These are phyloP conservation scores for Chaetomium cochliodes DNA, from an alignment of 495 filamentous ascomycete genomes.

Conservation along the genomic window DNA sequence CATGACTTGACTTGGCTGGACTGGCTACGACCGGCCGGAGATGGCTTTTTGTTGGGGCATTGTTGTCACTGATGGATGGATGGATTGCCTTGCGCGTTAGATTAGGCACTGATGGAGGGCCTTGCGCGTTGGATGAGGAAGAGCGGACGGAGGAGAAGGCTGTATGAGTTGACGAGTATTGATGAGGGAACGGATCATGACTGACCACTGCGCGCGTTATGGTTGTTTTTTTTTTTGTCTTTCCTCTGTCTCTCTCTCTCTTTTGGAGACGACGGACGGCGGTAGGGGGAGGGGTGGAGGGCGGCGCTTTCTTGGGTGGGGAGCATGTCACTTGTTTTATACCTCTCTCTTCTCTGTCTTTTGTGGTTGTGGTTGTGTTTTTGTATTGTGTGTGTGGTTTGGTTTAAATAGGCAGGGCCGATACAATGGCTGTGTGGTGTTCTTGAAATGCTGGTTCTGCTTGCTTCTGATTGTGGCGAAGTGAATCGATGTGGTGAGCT, in stretches of 20 bases:
- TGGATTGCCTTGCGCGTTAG: no score
- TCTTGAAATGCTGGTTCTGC: not conserved
- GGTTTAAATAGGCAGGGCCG: not conserved
- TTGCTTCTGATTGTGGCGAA: no score
- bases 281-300: not conserved
- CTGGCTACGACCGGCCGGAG: no score
- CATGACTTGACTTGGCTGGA: no score
- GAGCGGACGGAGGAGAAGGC: not conserved
- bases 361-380: not conserved
- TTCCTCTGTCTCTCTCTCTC: not conserved
- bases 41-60: no score
- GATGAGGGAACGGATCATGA: slow-evolving; percentile 7
- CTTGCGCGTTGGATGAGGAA: no score
- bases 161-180: slow-evolving; percentile 1
- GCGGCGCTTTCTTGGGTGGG: not conserved
- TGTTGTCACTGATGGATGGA: no score
- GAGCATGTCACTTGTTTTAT: not conserved
- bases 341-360: not conserved
- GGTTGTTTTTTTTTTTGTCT: not conserved
- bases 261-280: not conserved
- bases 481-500: no score
- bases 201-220: not conserved
- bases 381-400: not conserved
- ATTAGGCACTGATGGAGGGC: no score
- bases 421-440: not conserved